phyloP scores from a whole-genome alignment of 345 rosid genomes.

The Populus deltoides region DNA sequence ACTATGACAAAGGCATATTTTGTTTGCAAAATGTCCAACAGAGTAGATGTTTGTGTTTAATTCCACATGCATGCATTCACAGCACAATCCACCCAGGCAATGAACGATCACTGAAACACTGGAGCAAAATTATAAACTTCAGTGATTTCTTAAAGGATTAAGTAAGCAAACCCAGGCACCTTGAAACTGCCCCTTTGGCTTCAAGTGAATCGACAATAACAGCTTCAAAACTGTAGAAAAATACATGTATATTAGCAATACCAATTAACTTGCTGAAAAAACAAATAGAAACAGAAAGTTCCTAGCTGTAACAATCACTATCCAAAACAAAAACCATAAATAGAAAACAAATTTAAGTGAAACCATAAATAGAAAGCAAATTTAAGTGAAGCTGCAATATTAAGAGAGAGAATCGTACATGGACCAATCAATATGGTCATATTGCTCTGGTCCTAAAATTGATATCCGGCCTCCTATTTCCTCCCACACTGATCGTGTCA shows the following conservation, averaged over 20 bases:
- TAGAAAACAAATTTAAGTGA: not conserved
- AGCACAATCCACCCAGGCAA: not conserved
- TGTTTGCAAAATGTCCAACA: not conserved
- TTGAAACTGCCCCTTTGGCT: conserved; percentile 75
- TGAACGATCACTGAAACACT: conserved; percentile 8
- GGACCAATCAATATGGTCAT: conserved; percentile 75
- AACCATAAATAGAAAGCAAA: not conserved
- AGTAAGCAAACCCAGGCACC: conserved; percentile 42
- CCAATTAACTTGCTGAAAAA: conserved; percentile 18
- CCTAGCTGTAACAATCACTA: not conserved
- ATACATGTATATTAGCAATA: conserved; percentile 25
- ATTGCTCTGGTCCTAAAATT: conserved; percentile 45
- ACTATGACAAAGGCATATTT: not conserved
- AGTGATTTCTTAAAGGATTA: not conserved
- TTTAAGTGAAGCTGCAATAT: conserved; percentile 4
- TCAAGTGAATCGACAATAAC: conserved; percentile 78
- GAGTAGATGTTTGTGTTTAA: not conserved
- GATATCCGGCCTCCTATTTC: conserved; percentile 51
- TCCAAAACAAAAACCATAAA: conserved; percentile 1
- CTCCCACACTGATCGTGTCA: conserved; percentile 63
- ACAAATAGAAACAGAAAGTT: not conserved
- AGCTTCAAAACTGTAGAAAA: conserved; percentile 74
- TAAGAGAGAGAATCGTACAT: conserved; percentile 46
- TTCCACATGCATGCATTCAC: not conserved
- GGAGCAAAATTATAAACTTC: conserved; percentile 2